These are phyloP conservation scores for Parvularia atlantis DNA, from an alignment of 78 protist genomes.

Conservation along the genomic window DNA sequence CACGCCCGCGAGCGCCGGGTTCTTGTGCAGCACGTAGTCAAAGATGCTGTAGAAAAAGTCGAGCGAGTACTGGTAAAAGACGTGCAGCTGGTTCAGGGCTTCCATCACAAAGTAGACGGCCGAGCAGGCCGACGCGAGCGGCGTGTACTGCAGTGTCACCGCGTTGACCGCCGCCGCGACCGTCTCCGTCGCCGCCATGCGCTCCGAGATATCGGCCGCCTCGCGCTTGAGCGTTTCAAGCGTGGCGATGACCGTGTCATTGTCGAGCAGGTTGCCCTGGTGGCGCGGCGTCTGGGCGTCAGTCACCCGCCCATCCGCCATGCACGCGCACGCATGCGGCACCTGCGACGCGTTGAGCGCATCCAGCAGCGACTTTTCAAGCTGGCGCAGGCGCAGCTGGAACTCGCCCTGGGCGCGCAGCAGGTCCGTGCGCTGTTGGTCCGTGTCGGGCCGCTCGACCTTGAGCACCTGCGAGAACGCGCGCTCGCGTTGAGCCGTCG, in stretches of 20 bases:
- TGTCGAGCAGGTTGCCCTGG: conserved; percentile 79
- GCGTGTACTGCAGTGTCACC: conserved; percentile 50
- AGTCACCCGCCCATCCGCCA: no score
- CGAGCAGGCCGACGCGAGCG: conserved; percentile 59
- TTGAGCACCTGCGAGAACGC: conserved; percentile 45
- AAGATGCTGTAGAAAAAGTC: conserved; percentile 71
- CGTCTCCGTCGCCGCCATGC: conserved; percentile 56
- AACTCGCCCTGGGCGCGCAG: conserved; percentile 85
- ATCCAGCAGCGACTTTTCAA: conserved; percentile 78
- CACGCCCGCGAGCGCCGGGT: conserved; percentile 19
- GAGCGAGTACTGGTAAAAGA: conserved; percentile 84
- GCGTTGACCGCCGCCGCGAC: conserved; percentile 47
- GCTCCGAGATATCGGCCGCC: conserved; percentile 38
- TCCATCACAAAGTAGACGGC: conserved; percentile 76
- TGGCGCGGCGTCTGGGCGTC: no score
- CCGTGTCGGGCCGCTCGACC: conserved; percentile 75
- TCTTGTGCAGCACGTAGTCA: conserved; percentile 37
- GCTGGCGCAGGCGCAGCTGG: conserved; percentile 52
- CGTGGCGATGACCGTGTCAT: conserved; percentile 70
- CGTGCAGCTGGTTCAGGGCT: conserved; percentile 59
- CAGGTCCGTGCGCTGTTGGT: conserved; percentile 65
- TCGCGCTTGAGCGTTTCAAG: conserved; percentile 72
- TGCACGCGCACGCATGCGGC: background rate
- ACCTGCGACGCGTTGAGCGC: conserved; percentile 33
- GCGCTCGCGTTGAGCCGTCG: conserved; percentile 22